These are phyloP conservation scores for Hapsidospora chrysogenum DNA, from an alignment of 495 filamentous ascomycete genomes.

Conservation along the genomic window DNA sequence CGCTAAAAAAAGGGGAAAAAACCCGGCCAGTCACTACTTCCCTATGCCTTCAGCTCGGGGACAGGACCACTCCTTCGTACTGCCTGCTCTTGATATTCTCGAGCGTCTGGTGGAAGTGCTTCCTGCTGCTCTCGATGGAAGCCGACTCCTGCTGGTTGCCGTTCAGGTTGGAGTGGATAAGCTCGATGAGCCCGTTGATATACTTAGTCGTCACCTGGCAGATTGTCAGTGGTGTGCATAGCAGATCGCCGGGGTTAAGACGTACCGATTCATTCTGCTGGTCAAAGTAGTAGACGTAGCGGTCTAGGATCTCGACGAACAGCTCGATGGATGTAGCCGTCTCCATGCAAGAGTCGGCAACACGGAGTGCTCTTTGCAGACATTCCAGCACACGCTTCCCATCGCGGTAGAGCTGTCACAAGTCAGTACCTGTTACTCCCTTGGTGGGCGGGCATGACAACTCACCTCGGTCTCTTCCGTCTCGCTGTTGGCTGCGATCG, in stretches of 20 bases:
- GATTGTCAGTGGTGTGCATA: conserved; percentile 6
- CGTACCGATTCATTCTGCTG: conserved; percentile 92
- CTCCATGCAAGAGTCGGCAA: conserved; percentile 98
- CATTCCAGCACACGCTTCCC: conserved; percentile 95
- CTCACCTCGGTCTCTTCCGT: conserved; percentile 71
- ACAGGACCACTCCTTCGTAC: conserved; percentile 77
- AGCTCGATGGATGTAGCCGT: conserved; percentile 94
- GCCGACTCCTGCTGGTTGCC: conserved; percentile 69
- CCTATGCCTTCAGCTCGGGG: conserved; percentile 38
- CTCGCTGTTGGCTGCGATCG: conserved; percentile 65
- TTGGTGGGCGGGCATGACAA: not conserved
- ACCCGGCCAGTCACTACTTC: too few relatives aligned
- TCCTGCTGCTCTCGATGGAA: conserved; percentile 65
- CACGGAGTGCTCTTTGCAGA: conserved; percentile 83
- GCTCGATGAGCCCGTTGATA: conserved; percentile 91
- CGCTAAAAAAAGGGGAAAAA: too few relatives aligned
- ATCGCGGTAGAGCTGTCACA: conserved; percentile 72
- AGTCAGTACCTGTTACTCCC: conserved; percentile 2
- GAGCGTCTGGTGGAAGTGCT: conserved; percentile 85
- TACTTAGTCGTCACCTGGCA: conserved; percentile 85
- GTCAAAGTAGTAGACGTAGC: conserved; percentile 98
- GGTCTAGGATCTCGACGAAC: conserved; percentile 94
- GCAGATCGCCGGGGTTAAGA: not conserved
- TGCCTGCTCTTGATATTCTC: conserved; percentile 83
- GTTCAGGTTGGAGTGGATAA: conserved; percentile 84